phyloP scores from a whole-genome alignment of 768 basidiomycete genomes.

The Chalciporus piperatus region DNA sequence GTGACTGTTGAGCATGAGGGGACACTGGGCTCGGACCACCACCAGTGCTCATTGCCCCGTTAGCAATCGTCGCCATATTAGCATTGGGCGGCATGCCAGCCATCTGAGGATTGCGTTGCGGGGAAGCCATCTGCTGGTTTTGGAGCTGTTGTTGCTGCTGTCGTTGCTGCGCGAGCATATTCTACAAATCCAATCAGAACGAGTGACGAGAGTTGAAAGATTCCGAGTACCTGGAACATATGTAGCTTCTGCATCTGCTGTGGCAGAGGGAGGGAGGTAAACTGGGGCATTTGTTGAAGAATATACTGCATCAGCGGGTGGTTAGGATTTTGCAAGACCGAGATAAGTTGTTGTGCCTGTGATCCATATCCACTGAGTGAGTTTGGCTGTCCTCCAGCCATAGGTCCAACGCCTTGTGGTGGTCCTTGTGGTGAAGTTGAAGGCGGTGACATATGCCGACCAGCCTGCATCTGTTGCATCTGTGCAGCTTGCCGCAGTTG shows the following conservation, averaged over 20 bases:
- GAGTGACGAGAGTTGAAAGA: neutral
- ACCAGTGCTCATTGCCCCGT: slow-evolving; percentile 20
- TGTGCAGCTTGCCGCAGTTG: slow-evolving; percentile 35
- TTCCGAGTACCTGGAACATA: slow-evolving; percentile 44
- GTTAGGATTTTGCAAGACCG: slow-evolving; percentile 50
- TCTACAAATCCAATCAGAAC: slow-evolving; percentile 11
- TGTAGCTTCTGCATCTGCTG: slow-evolving; percentile 62
- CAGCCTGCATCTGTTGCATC: slow-evolving; percentile 32
- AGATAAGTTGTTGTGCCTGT: slow-evolving; percentile 42
- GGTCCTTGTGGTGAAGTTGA: slow-evolving; percentile 23
- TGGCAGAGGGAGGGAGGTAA: slow-evolving; percentile 47
- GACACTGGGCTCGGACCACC: slow-evolving; percentile 31
- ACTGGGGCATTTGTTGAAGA: slow-evolving; percentile 48
- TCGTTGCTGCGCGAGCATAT: slow-evolving; percentile 23
- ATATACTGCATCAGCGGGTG: slow-evolving; percentile 63
- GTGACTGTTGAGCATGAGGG: slow-evolving; percentile 28
- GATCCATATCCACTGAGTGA: slow-evolving; percentile 22
- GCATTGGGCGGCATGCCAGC: slow-evolving; percentile 28
- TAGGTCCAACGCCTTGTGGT: slow-evolving; percentile 17
- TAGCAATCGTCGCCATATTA: slow-evolving; percentile 25
- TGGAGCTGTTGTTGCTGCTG: slow-evolving; percentile 32
- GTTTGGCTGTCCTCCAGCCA: slow-evolving; percentile 17
- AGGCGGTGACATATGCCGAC: slow-evolving; percentile 45
- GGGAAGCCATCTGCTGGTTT: slow-evolving; percentile 20
- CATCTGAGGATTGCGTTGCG: slow-evolving; percentile 30